Evolutionary conservation across 805 yeast genomes (phyloP).

Genomic region (Lachancea mirantina): DNA sequence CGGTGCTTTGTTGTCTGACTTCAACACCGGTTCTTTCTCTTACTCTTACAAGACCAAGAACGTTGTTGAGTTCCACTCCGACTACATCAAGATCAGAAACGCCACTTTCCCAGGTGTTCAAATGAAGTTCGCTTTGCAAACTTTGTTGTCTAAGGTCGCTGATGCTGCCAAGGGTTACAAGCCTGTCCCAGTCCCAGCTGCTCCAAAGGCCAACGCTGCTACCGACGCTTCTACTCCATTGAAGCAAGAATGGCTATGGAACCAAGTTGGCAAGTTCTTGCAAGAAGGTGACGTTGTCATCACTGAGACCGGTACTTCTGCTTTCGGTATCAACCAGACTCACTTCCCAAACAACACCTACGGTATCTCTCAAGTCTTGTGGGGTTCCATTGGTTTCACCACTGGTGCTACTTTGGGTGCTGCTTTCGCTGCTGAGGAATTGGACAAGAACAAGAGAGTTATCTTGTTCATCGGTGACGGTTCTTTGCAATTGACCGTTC

Average conservation of each 20-base stretch:
- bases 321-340: conserved; percentile 62
- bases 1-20: conserved; percentile 81
- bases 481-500: conserved; percentile 66
- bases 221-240: conserved; percentile 40
- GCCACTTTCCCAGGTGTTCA: conserved; percentile 69
- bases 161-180: conserved; percentile 37
- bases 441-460: conserved; percentile 54
- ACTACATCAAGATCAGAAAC: conserved; percentile 59
- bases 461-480: conserved; percentile 70
- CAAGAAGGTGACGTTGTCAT: conserved; percentile 59
- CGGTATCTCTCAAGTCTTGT: conserved; percentile 67
- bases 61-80: conserved; percentile 73
- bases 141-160: conserved; percentile 34
- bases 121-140: conserved; percentile 51
- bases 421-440: conserved; percentile 57
- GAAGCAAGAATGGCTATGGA: conserved; percentile 66
- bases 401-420: conserved; percentile 67
- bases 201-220: conserved; percentile 41
- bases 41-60: conserved; percentile 68
- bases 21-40: conserved; percentile 84
- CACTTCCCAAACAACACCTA: conserved; percentile 54
- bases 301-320: conserved; percentile 71
- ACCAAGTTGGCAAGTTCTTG: conserved; percentile 53
- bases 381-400: conserved; percentile 72
- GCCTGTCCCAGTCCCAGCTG: conserved; percentile 51